A percentile compares a stretch with the other conserved stretches of the same genome.
Conservation (phyloP, 257 asterid genomes). For the Forsythia viridissima region DNA sequence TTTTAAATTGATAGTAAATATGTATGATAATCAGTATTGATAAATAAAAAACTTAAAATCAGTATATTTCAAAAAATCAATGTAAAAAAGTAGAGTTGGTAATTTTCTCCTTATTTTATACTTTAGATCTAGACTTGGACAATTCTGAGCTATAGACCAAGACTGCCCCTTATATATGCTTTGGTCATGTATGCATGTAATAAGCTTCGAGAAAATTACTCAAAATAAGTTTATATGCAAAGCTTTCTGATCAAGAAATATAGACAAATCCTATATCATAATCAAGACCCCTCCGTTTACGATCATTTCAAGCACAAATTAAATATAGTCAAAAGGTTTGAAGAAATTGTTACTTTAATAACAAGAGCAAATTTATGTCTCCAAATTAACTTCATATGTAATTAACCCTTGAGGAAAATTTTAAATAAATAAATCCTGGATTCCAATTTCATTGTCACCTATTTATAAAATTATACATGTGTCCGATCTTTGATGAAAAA, state of each 20-base stretch:
- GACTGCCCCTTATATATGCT: too few species aligned
- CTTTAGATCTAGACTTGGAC: too few species aligned
- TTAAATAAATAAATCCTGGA: slow-evolving; percentile 3
- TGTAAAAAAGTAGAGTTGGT: too few species aligned
- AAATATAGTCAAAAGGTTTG: slow-evolving; percentile 25
- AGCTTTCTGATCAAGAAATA: slow-evolving; percentile 22
- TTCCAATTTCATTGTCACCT: background rate
- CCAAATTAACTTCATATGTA: too few species aligned
- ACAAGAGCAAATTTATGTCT: slow-evolving; percentile 14
- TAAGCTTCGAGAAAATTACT: slow-evolving; percentile 13
- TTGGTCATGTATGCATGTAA: slow-evolving; percentile 10
- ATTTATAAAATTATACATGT: background rate
- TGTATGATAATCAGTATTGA: too few species aligned
- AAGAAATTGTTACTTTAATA: slow-evolving; percentile 19
- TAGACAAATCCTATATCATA: slow-evolving; percentile 35
- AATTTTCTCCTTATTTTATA: too few species aligned
- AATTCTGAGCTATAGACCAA: too few species aligned
- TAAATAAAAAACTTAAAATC: too few species aligned
- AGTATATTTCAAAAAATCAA: too few species aligned
- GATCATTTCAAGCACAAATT: background rate
- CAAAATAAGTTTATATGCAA: background rate
- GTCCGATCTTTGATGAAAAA: too few species aligned
- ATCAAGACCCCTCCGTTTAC: slow-evolving; percentile 19
- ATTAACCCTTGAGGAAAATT: too few species aligned
- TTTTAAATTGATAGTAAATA: too few species aligned